These are phyloP conservation scores for Amanita rubescens DNA, from an alignment of 768 basidiomycete species.

Conservation along the genomic window DNA sequence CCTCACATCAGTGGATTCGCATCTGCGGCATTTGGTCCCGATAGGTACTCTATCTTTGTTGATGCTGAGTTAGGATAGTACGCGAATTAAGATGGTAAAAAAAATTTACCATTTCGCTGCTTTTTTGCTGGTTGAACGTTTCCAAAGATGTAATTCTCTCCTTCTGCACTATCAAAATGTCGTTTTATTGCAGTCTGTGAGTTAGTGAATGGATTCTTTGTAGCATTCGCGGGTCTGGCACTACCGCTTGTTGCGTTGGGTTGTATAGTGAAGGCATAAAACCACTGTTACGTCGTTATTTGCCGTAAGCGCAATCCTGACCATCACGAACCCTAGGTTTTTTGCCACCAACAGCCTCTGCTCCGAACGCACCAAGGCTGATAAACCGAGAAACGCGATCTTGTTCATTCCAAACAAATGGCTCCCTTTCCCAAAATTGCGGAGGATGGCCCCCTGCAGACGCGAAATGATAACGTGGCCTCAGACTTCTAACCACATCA, in stretches of 20 bases:
- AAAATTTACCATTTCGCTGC: conserved; percentile 46
- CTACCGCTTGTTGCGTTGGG: conserved; percentile 37
- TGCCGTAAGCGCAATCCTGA: background rate
- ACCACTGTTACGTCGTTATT: conserved; percentile 57
- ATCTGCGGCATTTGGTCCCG: conserved; percentile 73
- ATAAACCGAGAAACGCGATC: conserved; percentile 69
- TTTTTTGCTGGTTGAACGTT: conserved; percentile 56
- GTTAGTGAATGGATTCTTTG: conserved; percentile 63
- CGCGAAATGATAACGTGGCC: conserved; percentile 87
- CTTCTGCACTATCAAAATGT: conserved; percentile 36
- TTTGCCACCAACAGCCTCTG: conserved; percentile 49
- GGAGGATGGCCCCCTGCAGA: conserved; percentile 55
- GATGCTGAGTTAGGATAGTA: conserved; percentile 5
- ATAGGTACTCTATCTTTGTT: conserved; percentile 41
- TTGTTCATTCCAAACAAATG: conserved; percentile 78
- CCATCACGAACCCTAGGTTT: conserved; percentile 69
- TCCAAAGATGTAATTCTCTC: conserved; percentile 67
- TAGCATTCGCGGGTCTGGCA: conserved; percentile 50
- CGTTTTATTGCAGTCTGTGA: conserved; percentile 43
- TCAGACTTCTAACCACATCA: conserved; percentile 54
- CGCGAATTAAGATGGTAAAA: background rate
- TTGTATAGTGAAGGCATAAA: conserved; percentile 89
- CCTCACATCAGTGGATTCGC: conserved; percentile 66
- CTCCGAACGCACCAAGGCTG: conserved; percentile 84
- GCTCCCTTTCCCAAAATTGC: conserved; percentile 93